Percentiles rank a stretch among this genome's conserved stretches.
phyloP scores from a whole-genome alignment of 2,329 filamentous ascomycete species.

The Xylariaceae sp. region DNA sequence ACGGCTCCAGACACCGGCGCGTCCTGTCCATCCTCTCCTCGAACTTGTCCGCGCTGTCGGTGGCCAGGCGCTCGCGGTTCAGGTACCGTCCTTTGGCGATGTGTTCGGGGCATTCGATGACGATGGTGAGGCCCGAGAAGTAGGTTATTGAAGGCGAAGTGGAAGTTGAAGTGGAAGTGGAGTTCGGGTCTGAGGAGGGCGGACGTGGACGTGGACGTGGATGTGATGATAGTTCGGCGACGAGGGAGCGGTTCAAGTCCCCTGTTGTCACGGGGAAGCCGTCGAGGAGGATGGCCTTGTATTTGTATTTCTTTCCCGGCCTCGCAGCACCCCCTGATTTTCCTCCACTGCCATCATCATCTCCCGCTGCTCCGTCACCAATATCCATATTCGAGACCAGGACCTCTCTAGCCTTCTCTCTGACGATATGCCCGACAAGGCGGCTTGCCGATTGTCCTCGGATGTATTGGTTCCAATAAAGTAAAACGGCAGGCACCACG shows the following conservation, averaged over 20 bases:
- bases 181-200: too few species aligned
- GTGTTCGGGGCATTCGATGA: not conserved
- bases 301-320: not conserved
- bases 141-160: not conserved
- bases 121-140: not conserved
- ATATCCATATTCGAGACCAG: too few species aligned
- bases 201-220: too few species aligned
- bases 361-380: not conserved
- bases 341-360: not conserved
- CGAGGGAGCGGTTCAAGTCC: too few species aligned
- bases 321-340: not conserved
- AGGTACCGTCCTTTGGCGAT: not conserved
- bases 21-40: not conserved
- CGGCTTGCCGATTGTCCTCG: too few species aligned
- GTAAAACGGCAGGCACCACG: too few species aligned
- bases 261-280: not conserved
- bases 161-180: not conserved
- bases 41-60: not conserved
- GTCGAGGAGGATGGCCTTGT: constrained; percentile 7
- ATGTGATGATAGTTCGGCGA: too few species aligned
- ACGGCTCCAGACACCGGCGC: not conserved
- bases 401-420: too few species aligned
- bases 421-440: too few species aligned
- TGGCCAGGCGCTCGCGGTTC: not conserved
- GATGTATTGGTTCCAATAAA: too few species aligned